Evolutionary conservation across 2,329 filamentous ascomycete species (phyloP).

Genomic region (Juglanconis oblonga): DNA sequence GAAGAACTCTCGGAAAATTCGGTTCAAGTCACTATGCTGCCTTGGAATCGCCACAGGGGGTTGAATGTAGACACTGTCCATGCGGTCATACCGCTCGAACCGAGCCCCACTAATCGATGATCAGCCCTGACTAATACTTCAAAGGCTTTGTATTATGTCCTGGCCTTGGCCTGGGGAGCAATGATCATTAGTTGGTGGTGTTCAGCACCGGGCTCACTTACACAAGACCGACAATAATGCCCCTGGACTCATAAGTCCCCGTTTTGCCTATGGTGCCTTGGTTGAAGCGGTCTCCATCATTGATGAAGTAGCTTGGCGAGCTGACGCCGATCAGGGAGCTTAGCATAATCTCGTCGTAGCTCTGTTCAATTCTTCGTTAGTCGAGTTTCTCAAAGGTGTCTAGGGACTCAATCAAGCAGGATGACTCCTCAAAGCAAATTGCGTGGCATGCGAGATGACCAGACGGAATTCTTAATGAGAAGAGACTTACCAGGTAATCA

Average conservation of each 20-base stretch:
- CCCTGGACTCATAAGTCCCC: slow-evolving; percentile 25
- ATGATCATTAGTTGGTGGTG: too few species aligned
- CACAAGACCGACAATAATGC: slow-evolving; percentile 31
- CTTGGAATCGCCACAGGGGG: not conserved
- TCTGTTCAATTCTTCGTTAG: slow-evolving; percentile 1
- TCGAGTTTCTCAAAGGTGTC: too few species aligned
- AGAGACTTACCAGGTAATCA: slow-evolving; percentile 22
- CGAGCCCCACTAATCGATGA: slow-evolving; percentile 21
- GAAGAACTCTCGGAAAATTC: not conserved
- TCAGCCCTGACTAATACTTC: too few species aligned
- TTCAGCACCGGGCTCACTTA: too few species aligned
- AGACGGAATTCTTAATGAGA: too few species aligned
- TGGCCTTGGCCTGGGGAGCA: too few species aligned
- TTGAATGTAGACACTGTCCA: slow-evolving; percentile 24
- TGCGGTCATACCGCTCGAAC: slow-evolving; percentile 28
- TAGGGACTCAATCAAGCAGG: too few species aligned
- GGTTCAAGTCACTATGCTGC: slow-evolving; percentile 17
- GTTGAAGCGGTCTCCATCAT: slow-evolving; percentile 28
- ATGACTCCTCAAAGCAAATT: too few species aligned
- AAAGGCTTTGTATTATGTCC: too few species aligned
- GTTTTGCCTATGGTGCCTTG: not conserved
- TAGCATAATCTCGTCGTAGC: slow-evolving; percentile 35
- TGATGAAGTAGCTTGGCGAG: slow-evolving; percentile 29
- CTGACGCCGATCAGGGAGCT: slow-evolving; percentile 29
- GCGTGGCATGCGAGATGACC: too few species aligned